Evolutionary conservation across 352 stramenopile species (phyloP), one percentile per base, ranked within the genome.

Genomic region (Pelagophyceae sp.): DNA sequence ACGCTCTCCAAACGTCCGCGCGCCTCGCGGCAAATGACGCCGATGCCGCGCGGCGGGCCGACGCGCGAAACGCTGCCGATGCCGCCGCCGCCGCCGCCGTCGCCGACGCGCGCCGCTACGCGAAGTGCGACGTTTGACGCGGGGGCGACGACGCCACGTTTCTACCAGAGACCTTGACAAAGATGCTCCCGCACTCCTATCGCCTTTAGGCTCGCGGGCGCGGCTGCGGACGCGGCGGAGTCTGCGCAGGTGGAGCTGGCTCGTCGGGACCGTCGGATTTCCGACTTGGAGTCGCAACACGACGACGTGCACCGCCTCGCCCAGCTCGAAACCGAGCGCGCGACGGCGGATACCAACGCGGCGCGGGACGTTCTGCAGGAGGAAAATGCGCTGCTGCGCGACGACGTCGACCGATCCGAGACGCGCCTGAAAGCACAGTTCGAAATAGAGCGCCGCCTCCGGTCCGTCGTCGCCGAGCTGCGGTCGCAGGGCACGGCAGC

Each of bases 391-490:
- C 61, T 71, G 31, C 27, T 71, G 5, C 61, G 61, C 29, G 29
- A 37, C 6, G 61, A 71, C 61, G 6, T 71, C 19, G 61, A 71
- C 27, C 17, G 29, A 31, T 6, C 61, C 19, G 61, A 71, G 31
- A n/a, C 61, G 31, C 3, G 61, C 3, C 61, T 71, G 1, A 71
- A 71, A 31, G 17, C 61, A 6, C 61, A 71, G 61, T 11, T 6
- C 29, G 67, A 74, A 1, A 31, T 37, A 1, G 67, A 74, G 67
- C 31, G 31, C 35, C 67, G n/a, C 35, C 38, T 74, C 20, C 33
- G 67, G 15, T 6, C 5, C 67, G 67, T 58, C 33, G n/a, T 74
- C 67, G 33, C 67, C 17, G 67, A 74, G 35, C 67, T 74, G 2
- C 33, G 67, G 61, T 3, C 3, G 3, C n/a, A 37, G 29, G 3